Evolutionary conservation across 371 early-diverging fungal species (phyloP).

Genomic region (Mortierella sp.): DNA sequence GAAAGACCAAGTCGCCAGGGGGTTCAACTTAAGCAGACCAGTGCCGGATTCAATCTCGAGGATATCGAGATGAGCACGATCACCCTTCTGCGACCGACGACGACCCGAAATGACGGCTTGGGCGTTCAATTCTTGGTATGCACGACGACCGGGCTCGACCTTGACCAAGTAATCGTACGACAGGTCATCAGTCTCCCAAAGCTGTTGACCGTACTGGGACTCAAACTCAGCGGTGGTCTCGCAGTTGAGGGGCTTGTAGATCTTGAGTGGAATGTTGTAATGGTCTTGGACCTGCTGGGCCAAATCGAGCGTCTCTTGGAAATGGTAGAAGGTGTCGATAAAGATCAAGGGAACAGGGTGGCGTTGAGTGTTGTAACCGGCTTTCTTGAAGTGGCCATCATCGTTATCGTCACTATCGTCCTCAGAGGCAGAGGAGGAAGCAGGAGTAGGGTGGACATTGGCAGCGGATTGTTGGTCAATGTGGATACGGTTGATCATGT

Average conservation of each 20-base stretch:
- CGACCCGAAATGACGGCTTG: slow-evolving; percentile 92
- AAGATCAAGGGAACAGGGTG: slow-evolving; percentile 90
- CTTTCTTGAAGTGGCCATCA: slow-evolving; percentile 35
- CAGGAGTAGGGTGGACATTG: slow-evolving; percentile 54
- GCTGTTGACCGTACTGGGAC: slow-evolving; percentile 76
- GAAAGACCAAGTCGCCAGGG: slow-evolving; percentile 91
- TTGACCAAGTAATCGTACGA: slow-evolving; percentile 93
- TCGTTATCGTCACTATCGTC: slow-evolving; percentile 41
- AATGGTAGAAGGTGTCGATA: slow-evolving; percentile 94
- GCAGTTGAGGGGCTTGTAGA: slow-evolving; percentile 79
- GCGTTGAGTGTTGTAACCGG: slow-evolving; percentile 53
- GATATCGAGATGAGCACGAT: slow-evolving; percentile 82
- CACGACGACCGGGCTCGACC: slow-evolving; percentile 93
- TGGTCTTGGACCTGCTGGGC: slow-evolving; percentile 73
- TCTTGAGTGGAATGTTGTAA: slow-evolving; percentile 82
- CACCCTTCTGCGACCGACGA: slow-evolving; percentile 91
- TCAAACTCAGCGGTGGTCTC: slow-evolving; percentile 79
- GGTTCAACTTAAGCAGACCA: slow-evolving; percentile 91
- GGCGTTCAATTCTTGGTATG: slow-evolving; percentile 83
- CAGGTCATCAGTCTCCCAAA: slow-evolving; percentile 89
- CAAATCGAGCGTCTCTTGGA: slow-evolving; percentile 90
- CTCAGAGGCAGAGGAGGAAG: slow-evolving; percentile 58
- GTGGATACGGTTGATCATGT: slow-evolving; percentile 75
- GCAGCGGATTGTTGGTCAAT: slow-evolving; percentile 62
- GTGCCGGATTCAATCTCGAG: slow-evolving; percentile 85